Evolutionary conservation across 179 eudicot genomes (phyloP).

Genomic region (Silene vulgaris): DNA sequence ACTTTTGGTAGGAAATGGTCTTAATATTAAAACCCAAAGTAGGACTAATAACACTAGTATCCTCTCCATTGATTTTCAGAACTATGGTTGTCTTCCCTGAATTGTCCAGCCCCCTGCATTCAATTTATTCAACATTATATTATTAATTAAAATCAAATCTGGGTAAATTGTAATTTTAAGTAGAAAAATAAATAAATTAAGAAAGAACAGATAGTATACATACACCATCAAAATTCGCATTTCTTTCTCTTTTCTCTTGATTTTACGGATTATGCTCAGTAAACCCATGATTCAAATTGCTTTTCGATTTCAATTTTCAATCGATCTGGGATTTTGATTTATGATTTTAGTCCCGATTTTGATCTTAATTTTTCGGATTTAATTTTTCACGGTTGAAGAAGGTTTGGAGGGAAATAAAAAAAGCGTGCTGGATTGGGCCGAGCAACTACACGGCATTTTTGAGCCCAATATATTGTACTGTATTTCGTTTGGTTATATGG

Average conservation of each 20-base stretch:
- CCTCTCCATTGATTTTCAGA: constrained; percentile 88
- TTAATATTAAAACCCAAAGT: constrained; percentile 91
- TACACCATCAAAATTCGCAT: constrained; percentile 99
- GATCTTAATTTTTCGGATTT: too few relatives aligned
- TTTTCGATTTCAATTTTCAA: too few relatives aligned
- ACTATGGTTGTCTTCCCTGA: constrained; percentile 96
- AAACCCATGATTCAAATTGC: constrained; percentile 53
- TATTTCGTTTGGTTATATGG: too few relatives aligned
- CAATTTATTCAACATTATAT: background rate
- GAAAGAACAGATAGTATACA: constrained; percentile 18
- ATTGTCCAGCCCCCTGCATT: constrained; percentile 73
- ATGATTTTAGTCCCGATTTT: too few relatives aligned
- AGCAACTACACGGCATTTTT: too few relatives aligned
- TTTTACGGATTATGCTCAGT: constrained; percentile 86
- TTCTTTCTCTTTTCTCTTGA: constrained; percentile 89
- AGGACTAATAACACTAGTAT: constrained; percentile 86
- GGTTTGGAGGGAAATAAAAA: too few relatives aligned
- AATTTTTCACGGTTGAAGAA: too few relatives aligned
- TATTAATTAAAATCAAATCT: too few relatives aligned
- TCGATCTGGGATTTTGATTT: too few relatives aligned
- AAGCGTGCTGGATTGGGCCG: too few relatives aligned
- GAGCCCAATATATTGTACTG: too few relatives aligned
- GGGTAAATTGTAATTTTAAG: background rate
- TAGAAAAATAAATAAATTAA: background rate
- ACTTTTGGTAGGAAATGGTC: constrained; percentile 82